Evolutionary conservation across 805 yeast species (phyloP).

Genomic region (Yarrowia porcina): DNA sequence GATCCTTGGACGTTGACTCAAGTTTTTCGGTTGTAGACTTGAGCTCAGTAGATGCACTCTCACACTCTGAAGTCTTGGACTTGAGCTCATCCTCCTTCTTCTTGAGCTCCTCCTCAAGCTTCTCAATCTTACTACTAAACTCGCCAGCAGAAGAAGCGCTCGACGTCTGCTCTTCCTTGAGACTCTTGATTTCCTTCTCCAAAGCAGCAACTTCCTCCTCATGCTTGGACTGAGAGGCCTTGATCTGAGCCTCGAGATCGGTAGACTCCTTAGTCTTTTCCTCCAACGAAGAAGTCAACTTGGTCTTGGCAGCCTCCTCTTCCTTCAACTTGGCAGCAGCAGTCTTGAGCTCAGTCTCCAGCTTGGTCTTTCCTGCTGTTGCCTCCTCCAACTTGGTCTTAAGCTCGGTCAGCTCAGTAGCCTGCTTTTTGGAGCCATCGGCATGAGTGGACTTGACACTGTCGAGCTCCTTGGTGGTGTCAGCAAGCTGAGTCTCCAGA

Average conservation of each 20-base stretch:
- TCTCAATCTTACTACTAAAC: background rate
- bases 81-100: background rate
- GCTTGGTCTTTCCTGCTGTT: background rate
- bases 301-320: background rate
- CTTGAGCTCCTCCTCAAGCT: background rate
- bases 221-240: background rate
- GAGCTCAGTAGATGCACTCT: background rate
- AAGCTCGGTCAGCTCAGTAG: background rate
- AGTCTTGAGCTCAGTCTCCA: background rate
- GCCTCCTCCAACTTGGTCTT: background rate
- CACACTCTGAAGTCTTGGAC: background rate
- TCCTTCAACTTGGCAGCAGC: background rate
- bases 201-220: constrained; percentile 1
- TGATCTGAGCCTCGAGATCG: background rate
- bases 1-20: background rate
- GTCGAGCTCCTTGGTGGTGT: background rate
- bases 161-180: background rate
- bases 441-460: background rate
- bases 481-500: background rate
- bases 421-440: background rate
- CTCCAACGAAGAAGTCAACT: background rate
- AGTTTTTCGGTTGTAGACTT: background rate
- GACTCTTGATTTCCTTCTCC: background rate
- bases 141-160: background rate
- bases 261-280: background rate